A percentile compares a stretch with the other conserved stretches of the same genome.
These are phyloP conservation scores for Staphylotrichum tortipilum DNA, from an alignment of 495 filamentous ascomycete genomes.

Conservation along the genomic window DNA sequence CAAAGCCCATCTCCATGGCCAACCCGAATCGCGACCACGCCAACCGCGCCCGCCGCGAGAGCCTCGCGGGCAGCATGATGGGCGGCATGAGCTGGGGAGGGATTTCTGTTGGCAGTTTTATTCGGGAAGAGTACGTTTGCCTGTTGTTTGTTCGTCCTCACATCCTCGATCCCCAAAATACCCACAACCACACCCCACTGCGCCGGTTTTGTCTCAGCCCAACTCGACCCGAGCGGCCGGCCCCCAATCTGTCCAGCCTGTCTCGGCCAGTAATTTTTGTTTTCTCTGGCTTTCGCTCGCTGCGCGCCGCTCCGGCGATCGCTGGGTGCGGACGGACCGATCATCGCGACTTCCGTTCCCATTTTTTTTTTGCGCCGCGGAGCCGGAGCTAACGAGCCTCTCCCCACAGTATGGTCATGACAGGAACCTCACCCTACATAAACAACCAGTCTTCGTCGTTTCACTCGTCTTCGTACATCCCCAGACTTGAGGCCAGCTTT, in stretches of 20 bases:
- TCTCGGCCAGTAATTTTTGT: slow-evolving; percentile 9
- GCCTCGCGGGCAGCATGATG: slow-evolving; percentile 76
- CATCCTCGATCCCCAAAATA: neutral
- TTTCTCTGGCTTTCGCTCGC: slow-evolving; percentile 10
- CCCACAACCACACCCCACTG: slow-evolving; percentile 1
- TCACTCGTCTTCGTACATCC: slow-evolving; percentile 95
- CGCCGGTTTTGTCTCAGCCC: neutral
- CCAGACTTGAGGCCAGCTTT: slow-evolving; percentile 94
- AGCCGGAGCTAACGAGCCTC: slow-evolving; percentile 15
- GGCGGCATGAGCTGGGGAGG: slow-evolving; percentile 98
- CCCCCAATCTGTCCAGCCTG: too few relatives aligned
- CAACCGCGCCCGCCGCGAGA: slow-evolving; percentile 64
- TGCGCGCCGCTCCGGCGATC: slow-evolving; percentile 10
- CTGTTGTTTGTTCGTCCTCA: slow-evolving; percentile 22
- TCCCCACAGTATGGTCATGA: slow-evolving; percentile 79
- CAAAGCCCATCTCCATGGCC: slow-evolving; percentile 78
- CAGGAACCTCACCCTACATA: slow-evolving; percentile 82
- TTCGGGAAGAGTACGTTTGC: slow-evolving; percentile 98
- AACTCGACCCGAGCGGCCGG: too few relatives aligned
- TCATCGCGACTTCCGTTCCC: too few relatives aligned
- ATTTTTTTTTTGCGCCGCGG: neutral
- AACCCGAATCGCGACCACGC: slow-evolving; percentile 63
- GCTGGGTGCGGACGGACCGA: neutral
- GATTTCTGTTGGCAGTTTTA: slow-evolving; percentile 90
- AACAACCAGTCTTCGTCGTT: slow-evolving; percentile 85